A percentile compares a stretch with the other conserved stretches of the same genome.
Conservation (phyloP, 108 stramenopile species). For the Cyclotella choctawhatcheeana region DNA sequence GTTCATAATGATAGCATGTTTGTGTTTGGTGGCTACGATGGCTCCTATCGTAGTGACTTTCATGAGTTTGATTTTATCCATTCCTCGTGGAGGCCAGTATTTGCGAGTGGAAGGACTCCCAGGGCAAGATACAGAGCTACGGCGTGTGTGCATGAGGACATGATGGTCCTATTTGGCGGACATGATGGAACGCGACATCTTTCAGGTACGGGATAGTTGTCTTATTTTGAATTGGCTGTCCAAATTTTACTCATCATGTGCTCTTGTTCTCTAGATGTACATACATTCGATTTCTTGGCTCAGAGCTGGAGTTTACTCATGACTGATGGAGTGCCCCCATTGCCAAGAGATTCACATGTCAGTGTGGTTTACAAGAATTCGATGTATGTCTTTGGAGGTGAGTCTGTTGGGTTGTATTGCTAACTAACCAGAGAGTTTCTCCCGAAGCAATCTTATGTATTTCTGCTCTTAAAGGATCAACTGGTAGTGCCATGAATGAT, state of each 20-base stretch:
- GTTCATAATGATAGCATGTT: conserved; percentile 85
- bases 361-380: conserved; percentile 80
- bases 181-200: conserved; percentile 98
- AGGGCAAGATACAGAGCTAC: conserved; percentile 96
- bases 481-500: conserved; percentile 96
- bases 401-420: too few relatives aligned
- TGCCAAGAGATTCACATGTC: conserved; percentile 94
- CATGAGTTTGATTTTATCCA: conserved; percentile 87
- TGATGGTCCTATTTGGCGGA: conserved; percentile 90
- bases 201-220: neutral
- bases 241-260: neutral
- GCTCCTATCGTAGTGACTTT: conserved; percentile 91
- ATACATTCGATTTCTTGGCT: conserved; percentile 90
- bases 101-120: conserved; percentile 84
- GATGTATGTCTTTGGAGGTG: conserved; percentile 83
- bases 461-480: conserved; percentile 67
- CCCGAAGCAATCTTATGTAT: too few relatives aligned
- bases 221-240: neutral
- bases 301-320: conserved; percentile 72
- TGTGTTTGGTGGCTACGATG: conserved; percentile 94
- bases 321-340: conserved; percentile 81
- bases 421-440: too few relatives aligned
- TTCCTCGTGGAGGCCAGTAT: conserved; percentile 77
- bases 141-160: conserved; percentile 76
- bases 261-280: conserved; percentile 68